Evolutionary conservation across 345 rosid species (phyloP).

Genomic region (Eucalyptus regnans): DNA sequence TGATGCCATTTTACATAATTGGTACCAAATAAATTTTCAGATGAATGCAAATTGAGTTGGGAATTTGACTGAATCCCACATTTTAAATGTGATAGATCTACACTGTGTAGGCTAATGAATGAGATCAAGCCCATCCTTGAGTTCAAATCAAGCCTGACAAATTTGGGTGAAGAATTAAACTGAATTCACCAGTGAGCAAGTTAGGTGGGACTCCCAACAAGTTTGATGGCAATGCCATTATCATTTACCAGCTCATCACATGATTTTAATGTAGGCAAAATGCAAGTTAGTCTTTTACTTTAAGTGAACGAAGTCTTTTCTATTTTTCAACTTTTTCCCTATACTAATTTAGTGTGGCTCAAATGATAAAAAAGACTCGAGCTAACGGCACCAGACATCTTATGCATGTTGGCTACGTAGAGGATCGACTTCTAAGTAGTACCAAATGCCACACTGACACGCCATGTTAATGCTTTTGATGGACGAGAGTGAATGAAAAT

Average conservation of each 20-base stretch:
- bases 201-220: neutral
- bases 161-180: neutral
- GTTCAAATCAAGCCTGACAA: neutral
- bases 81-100: neutral
- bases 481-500: neutral
- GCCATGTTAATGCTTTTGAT: neutral
- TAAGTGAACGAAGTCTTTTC: too few species aligned
- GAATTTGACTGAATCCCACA: neutral
- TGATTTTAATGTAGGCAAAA: neutral
- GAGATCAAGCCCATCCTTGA: neutral
- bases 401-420: neutral
- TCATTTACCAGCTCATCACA: neutral
- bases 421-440: neutral
- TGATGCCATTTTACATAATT: too few species aligned
- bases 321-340: too few species aligned
- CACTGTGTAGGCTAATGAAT: neutral
- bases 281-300: neutral
- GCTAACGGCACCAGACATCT: neutral
- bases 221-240: neutral
- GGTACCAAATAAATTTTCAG: too few species aligned
- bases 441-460: neutral
- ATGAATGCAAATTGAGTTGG: neutral
- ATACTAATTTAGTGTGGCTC: neutral
- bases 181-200: neutral
- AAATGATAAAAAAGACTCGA: neutral